phyloP scores from a whole-genome alignment of 257 asterid species.

The Capsicum chinense region DNA sequence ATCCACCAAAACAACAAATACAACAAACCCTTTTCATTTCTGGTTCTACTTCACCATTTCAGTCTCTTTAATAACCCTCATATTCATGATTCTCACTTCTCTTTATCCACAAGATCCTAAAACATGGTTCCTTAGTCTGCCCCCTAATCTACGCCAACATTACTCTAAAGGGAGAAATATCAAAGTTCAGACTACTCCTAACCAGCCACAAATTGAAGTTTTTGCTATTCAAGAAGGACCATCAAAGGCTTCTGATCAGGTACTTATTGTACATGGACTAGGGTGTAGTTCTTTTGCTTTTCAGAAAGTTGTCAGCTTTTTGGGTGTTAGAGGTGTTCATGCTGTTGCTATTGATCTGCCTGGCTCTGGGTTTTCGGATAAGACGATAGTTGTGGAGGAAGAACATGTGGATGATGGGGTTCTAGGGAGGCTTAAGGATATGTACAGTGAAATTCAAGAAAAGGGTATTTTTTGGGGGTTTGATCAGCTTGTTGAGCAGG shows the following conservation, averaged over 20 bases:
- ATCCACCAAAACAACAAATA: slow-evolving; percentile 31
- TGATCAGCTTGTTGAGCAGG: slow-evolving; percentile 92
- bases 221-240: slow-evolving; percentile 76
- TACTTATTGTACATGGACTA: slow-evolving; percentile 70
- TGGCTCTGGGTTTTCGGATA: slow-evolving; percentile 93
- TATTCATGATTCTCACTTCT: slow-evolving; percentile 53
- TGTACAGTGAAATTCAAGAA: slow-evolving; percentile 66
- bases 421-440: slow-evolving; percentile 52
- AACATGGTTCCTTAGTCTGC: slow-evolving; percentile 80
- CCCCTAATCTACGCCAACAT: slow-evolving; percentile 65
- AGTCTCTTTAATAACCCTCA: slow-evolving; percentile 60
- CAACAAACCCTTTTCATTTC: slow-evolving; percentile 69
- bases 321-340: slow-evolving; percentile 60
- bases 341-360: slow-evolving; percentile 85
- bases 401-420: slow-evolving; percentile 53
- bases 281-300: slow-evolving; percentile 85
- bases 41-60: slow-evolving; percentile 75
- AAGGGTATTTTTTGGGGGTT: slow-evolving; percentile 94
- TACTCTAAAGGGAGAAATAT: slow-evolving; percentile 72
- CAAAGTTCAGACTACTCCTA: slow-evolving; percentile 73
- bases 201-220: slow-evolving; percentile 72
- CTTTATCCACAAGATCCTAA: slow-evolving; percentile 70
- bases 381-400: slow-evolving; percentile 59
- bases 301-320: slow-evolving; percentile 48
- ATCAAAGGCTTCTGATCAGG: slow-evolving; percentile 51